Base-by-base conservation (phyloP, 768 basidiomycete species). In the Cyathus striatus region DNA sequence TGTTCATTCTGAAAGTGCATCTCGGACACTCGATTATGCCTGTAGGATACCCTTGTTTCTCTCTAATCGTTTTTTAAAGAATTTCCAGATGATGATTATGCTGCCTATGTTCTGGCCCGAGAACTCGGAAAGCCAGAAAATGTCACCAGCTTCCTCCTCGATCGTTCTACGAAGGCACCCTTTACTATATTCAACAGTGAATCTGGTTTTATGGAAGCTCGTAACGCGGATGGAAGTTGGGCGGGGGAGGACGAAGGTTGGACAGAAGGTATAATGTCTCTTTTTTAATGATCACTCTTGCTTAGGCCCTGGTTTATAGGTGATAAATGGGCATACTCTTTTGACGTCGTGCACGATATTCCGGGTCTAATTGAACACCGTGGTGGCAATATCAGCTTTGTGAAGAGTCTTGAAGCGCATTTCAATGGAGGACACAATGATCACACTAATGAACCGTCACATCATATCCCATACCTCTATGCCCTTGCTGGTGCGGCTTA, bases 381-480 rank as follows among this genome's bases (percentile, higher is more conserved):
- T 42, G 87, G 89, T 12, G 87, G 89, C 0, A 78, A 81, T 14
- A 59, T 57, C 22, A 71, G 62, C 17, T 90, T 91, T 46, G 76
- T 90, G 4, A 51, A 65, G 41, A 86, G 82, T 48, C 56, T 89
- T 51, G 84, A 89, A 39, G 76, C 65, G 4, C 74, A 76, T 58
- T 73, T 73, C 43, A 55, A 68, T 47, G 62, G 68, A 58, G 87
- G 83, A 0, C 85, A 89, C 50, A 90, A 90, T 52, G 80, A 86
- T 48, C 88, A 90, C 49, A 82, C 80, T 1, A 92, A 90, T 49
- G 89, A 90, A 83, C 88, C 90, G 0, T 88, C 86, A 0, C 90
- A 90, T 48, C 88, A 90, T 56, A 89, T 90, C 33, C 88, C 89
- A 0, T 91, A 90, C 56, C 68, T 90, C 26, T 91, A 91, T 52